These are phyloP conservation scores for Alternaria ventricosa DNA, from an alignment of 2,329 filamentous ascomycete genomes.

Conservation along the genomic window DNA sequence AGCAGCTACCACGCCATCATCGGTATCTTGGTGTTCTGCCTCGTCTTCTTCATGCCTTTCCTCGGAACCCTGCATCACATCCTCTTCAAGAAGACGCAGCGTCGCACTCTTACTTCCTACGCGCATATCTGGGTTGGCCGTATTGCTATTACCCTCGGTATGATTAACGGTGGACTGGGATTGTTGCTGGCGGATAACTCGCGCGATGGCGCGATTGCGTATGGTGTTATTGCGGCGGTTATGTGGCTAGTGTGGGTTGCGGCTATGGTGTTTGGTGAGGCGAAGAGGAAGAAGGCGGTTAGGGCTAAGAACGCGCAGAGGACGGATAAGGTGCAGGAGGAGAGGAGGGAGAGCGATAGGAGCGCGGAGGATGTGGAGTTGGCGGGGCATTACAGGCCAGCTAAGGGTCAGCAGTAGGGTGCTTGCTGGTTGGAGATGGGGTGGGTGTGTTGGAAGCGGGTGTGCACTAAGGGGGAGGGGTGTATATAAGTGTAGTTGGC, in stretches of 20 bases:
- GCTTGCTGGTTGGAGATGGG: too few species aligned
- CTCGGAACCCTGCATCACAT: slow-evolving; percentile 61
- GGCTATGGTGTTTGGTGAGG: slow-evolving; percentile 38
- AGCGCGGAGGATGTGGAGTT: neutral
- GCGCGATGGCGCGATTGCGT: slow-evolving; percentile 51
- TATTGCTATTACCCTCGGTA: slow-evolving; percentile 57
- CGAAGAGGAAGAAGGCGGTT: slow-evolving; percentile 20
- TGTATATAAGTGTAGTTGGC: neutral
- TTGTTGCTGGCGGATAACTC: slow-evolving; percentile 55
- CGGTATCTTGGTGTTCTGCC: slow-evolving; percentile 58
- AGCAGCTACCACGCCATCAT: slow-evolving; percentile 59
- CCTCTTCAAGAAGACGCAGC: slow-evolving; percentile 56
- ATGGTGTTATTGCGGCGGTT: slow-evolving; percentile 58
- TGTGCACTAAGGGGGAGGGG: too few species aligned
- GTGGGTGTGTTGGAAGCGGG: too few species aligned
- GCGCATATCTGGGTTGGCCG: slow-evolving; percentile 64
- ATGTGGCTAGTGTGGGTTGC: slow-evolving; percentile 49
- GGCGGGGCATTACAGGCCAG: neutral
- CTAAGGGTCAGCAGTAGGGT: neutral
- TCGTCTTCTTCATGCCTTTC: slow-evolving; percentile 62
- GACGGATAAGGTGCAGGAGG: neutral
- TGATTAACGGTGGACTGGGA: slow-evolving; percentile 65
- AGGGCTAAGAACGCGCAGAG: neutral
- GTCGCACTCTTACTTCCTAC: slow-evolving; percentile 56
- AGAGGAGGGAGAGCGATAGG: neutral